These are phyloP conservation scores for Fusarium musae DNA, from an alignment of 2,329 filamentous ascomycete species.

Conservation along the genomic window DNA sequence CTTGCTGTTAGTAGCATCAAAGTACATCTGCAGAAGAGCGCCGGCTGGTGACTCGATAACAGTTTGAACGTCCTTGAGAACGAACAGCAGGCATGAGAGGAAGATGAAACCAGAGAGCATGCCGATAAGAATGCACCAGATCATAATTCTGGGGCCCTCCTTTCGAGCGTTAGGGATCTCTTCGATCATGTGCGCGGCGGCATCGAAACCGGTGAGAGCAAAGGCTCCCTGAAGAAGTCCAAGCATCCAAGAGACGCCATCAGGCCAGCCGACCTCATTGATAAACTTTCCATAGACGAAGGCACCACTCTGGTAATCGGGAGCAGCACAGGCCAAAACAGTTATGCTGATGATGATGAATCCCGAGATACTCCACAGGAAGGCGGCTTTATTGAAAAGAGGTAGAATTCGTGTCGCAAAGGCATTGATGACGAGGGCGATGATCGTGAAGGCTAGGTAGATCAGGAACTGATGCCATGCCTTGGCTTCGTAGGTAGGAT, in stretches of 20 bases:
- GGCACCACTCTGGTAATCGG: slow-evolving; percentile 69
- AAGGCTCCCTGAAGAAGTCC: slow-evolving; percentile 64
- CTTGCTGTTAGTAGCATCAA: slow-evolving; percentile 70
- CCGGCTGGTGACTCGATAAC: slow-evolving; percentile 68
- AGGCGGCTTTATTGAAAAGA: slow-evolving; percentile 73
- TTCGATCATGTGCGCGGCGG: slow-evolving; percentile 57
- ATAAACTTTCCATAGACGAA: slow-evolving; percentile 76
- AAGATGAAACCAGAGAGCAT: slow-evolving; percentile 71
- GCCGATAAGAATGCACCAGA: slow-evolving; percentile 72
- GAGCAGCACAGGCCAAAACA: slow-evolving; percentile 72
- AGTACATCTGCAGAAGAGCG: slow-evolving; percentile 71
- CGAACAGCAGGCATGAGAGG: slow-evolving; percentile 71
- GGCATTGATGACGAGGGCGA: slow-evolving; percentile 72
- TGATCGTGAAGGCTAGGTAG: slow-evolving; percentile 71
- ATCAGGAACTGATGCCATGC: slow-evolving; percentile 80
- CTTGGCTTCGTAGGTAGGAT: slow-evolving; percentile 65
- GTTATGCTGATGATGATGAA: slow-evolving; percentile 78
- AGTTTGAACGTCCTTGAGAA: slow-evolving; percentile 65
- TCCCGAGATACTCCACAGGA: slow-evolving; percentile 76
- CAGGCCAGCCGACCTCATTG: slow-evolving; percentile 76
- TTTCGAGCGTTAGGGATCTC: slow-evolving; percentile 68
- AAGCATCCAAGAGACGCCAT: slow-evolving; percentile 70
- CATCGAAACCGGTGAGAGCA: slow-evolving; percentile 61
- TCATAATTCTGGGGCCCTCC: slow-evolving; percentile 74
- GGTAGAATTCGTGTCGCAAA: slow-evolving; percentile 69